Base-by-base conservation (phyloP, 2,329 filamentous ascomycete species). In the Pseudogymnoascus sp. region DNA sequence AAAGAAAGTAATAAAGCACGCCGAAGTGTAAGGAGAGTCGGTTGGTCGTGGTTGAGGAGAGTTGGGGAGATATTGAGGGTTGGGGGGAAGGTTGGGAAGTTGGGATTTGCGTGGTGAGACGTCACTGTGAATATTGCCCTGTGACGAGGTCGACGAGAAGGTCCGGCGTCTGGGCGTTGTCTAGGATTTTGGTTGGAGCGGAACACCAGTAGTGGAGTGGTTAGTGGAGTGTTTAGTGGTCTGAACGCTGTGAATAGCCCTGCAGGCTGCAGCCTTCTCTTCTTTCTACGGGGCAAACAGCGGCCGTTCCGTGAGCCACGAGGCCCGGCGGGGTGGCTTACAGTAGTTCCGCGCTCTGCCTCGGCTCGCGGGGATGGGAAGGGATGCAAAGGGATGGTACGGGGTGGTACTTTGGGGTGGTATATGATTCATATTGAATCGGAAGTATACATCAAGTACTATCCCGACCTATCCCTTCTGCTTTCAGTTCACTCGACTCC, bases 1-100 rank as follows among this genome's bases (percentile, higher is more conserved):
- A 56, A 56, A 56, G 50, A 56, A 56, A 56, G 50, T 56, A 56
- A 56, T 56, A 56, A 56, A 56, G 10, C 50, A 56, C 50, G 50
- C 50, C 50, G 17, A 56, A 33, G 9, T 1, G 50, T 56, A 56
- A 56, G 50, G 50, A 56, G 50, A 33, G 29, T 56, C 50, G 50
- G 50, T 56, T 56, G 26, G 50, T 33, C 26, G 50, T 33, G 50
- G 50, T 56, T 56, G 50, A 56, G 50, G 7, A 9, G 50, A 56
- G 50, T 56, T 56, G 50, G 29, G 50, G 6, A 13, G n/a, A 33
- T 33, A 4, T 31, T 31, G n/a, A 19, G 11, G 46, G 46, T 31
- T 53, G 26, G 10, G 26, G 3, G 46, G 9, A 46, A 9, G 42
- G 19, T 46, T 23, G 42, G 21, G 11, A 50, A 29, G 23, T 50